These are phyloP conservation scores for Tricholoma sp. DNA, from an alignment of 768 basidiomycete species.

Conservation along the genomic window DNA sequence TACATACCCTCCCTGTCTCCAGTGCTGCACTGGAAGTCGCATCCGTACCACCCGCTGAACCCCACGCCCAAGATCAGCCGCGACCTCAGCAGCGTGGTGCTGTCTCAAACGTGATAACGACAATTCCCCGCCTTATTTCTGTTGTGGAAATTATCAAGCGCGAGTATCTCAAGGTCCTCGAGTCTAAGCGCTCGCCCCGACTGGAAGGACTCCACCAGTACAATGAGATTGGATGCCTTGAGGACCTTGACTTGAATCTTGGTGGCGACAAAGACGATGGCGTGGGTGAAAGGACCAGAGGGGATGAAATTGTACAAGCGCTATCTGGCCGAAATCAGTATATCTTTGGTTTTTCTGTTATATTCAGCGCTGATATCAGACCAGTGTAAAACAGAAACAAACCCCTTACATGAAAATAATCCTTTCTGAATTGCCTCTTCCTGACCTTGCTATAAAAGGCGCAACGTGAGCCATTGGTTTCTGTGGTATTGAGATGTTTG, in stretches of 20 bases:
- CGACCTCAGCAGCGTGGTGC: slow-evolving; percentile 6
- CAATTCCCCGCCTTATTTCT: slow-evolving; percentile 62
- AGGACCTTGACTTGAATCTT: slow-evolving; percentile 27
- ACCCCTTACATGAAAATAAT: slow-evolving; percentile 72
- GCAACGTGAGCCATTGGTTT: slow-evolving; percentile 43
- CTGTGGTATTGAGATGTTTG: background rate
- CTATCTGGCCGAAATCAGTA: slow-evolving; percentile 60
- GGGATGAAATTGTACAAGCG: slow-evolving; percentile 33
- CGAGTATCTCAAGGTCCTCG: slow-evolving; percentile 59
- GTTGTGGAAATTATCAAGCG: slow-evolving; percentile 85
- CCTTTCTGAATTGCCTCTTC: slow-evolving; percentile 42
- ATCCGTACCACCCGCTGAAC: slow-evolving; percentile 1
- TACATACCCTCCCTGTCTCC: slow-evolving; percentile 54
- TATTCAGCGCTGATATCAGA: background rate
- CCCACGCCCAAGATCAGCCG: background rate
- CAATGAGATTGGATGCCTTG: slow-evolving; percentile 61
- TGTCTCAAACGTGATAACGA: slow-evolving; percentile 29
- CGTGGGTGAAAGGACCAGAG: slow-evolving; percentile 24
- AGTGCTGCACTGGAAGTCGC: background rate
- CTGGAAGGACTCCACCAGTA: slow-evolving; percentile 68
- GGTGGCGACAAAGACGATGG: slow-evolving; percentile 9
- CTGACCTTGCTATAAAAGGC: slow-evolving; percentile 30
- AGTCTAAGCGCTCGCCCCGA: slow-evolving; percentile 33
- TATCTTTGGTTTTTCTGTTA: slow-evolving; percentile 19
- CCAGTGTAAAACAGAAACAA: slow-evolving; percentile 49